Conservation (phyloP, 2,329 filamentous ascomycete species). For the Aspergillus felis region DNA sequence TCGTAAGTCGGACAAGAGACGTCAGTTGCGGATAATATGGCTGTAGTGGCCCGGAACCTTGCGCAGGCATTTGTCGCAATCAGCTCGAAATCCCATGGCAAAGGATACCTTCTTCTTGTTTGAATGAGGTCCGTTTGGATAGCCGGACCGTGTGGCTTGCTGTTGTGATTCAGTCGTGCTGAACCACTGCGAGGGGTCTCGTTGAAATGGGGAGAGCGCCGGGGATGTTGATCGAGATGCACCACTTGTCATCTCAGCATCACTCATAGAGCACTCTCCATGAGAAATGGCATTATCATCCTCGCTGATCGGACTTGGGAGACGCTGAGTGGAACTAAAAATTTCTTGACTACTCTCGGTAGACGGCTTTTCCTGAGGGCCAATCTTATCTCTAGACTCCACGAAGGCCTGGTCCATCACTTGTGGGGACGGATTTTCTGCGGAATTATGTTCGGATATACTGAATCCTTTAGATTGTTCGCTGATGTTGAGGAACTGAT, state of each 20-base stretch:
- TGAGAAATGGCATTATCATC: conserved; percentile 20
- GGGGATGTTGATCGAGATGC: conserved; percentile 6
- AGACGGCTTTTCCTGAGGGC: background rate
- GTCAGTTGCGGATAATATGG: conserved; percentile 58
- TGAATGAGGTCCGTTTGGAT: background rate
- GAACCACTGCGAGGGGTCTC: background rate
- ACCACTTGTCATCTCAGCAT: conserved; percentile 16
- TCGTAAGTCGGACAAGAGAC: background rate
- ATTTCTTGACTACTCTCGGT: conserved; percentile 9
- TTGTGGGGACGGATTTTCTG: conserved; percentile 1
- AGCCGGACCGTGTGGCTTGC: background rate
- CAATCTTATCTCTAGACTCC: background rate
- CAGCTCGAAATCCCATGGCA: conserved; percentile 72
- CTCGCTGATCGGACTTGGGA: conserved; percentile 41
- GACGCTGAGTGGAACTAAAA: conserved; percentile 21
- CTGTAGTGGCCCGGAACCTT: conserved; percentile 77
- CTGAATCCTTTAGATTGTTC: conserved; percentile 27
- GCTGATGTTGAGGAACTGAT: conserved; percentile 29
- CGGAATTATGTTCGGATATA: conserved; percentile 26
- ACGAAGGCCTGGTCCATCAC: background rate
- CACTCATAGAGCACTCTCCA: conserved; percentile 7
- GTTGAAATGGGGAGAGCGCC: background rate
- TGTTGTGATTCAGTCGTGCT: background rate
- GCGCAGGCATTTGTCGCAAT: conserved; percentile 72
- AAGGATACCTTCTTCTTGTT: conserved; percentile 57